A percentile compares a stretch with the other conserved stretches of the same genome.
phyloP scores from a whole-genome alignment of 495 filamentous ascomycete genomes.

The Terfezia boudieri region DNA sequence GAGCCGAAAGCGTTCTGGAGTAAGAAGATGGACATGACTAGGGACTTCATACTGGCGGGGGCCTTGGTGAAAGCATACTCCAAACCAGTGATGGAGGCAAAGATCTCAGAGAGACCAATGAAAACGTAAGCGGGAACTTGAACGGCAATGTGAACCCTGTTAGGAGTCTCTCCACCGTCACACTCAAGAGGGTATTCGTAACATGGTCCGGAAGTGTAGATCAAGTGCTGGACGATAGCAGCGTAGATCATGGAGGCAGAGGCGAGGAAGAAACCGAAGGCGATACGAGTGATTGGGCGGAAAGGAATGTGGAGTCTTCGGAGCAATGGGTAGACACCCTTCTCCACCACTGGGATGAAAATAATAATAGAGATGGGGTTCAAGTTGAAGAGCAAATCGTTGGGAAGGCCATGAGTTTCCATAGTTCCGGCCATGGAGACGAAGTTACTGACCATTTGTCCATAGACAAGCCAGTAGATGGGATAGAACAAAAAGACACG shows the following conservation, averaged over 20 bases:
- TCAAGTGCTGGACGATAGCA: constrained; percentile 25
- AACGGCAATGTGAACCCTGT: constrained; percentile 21
- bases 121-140: constrained; percentile 27
- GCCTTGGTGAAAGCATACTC: constrained; percentile 37
- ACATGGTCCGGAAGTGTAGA: constrained; percentile 28
- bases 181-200: constrained; percentile 25
- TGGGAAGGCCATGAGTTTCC: constrained; percentile 27
- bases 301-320: constrained; percentile 22
- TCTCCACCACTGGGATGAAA: constrained; percentile 27
- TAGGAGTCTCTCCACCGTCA: constrained; percentile 15
- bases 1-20: constrained; percentile 23
- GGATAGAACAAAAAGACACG: constrained; percentile 41
- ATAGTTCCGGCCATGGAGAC: constrained; percentile 34
- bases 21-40: constrained; percentile 22
- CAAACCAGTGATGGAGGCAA: constrained; percentile 26
- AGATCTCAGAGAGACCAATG: constrained; percentile 25
- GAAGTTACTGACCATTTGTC: constrained; percentile 30
- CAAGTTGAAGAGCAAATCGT: constrained; percentile 25
- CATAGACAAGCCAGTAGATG: constrained; percentile 43
- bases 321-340: constrained; percentile 26
- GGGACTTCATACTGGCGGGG: constrained; percentile 22
- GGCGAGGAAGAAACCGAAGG: constrained; percentile 26
- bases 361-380: constrained; percentile 24
- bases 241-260: constrained; percentile 28
- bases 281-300: constrained; percentile 29